phyloP scores from a whole-genome alignment of 75 land plant species.

The Larix kaempferi region DNA sequence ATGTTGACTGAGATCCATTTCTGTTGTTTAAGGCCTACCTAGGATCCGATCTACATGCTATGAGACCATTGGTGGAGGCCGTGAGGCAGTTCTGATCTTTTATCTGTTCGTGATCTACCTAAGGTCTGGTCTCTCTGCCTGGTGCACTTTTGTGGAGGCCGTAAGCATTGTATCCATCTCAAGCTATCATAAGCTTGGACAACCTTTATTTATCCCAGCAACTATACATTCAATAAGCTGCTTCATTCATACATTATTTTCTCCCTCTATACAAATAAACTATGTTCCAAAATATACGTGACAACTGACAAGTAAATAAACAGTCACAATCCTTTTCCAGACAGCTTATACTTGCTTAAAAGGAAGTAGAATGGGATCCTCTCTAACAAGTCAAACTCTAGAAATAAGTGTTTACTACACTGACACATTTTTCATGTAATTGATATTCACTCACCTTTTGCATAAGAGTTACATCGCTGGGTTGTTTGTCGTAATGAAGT shows the following conservation, averaged over 20 bases:
- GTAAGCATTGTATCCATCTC: neutral
- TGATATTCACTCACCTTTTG: constrained; percentile 40
- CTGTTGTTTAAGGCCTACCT: too few relatives aligned
- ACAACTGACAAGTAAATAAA: neutral
- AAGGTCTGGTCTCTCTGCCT: too few relatives aligned
- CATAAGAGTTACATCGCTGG: constrained; percentile 39
- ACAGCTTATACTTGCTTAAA: neutral
- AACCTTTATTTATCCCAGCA: too few relatives aligned
- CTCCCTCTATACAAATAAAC: neutral
- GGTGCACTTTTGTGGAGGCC: too few relatives aligned
- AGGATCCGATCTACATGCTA: too few relatives aligned
- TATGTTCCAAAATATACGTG: neutral
- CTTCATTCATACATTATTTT: neutral
- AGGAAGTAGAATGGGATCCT: neutral
- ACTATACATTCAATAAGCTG: neutral
- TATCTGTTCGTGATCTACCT: too few relatives aligned
- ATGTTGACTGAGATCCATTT: too few relatives aligned
- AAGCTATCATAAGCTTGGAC: neutral
- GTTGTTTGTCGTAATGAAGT: constrained; percentile 5
- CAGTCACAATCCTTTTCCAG: neutral
- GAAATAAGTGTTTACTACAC: neutral
- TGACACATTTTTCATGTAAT: neutral
- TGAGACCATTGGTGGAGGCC: too few relatives aligned
- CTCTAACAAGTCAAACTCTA: neutral
- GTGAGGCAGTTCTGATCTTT: too few relatives aligned